A percentile compares a stretch with the other conserved stretches of the same genome.
phyloP scores from a whole-genome alignment of 179 eudicot species.

The Camellia oleifera region DNA sequence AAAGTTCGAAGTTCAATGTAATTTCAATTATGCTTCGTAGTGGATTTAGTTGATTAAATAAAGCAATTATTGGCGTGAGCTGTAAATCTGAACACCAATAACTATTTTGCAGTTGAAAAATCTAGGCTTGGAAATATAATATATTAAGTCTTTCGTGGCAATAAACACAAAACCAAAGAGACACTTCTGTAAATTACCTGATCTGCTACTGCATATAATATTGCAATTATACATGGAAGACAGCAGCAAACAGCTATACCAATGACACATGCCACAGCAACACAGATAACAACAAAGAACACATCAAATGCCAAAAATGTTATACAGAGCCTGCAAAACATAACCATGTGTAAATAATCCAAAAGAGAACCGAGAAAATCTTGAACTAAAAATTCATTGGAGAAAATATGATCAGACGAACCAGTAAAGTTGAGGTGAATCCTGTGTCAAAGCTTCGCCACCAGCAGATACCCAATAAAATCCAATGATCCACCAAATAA shows the following conservation, averaged over 20 bases:
- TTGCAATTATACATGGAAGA: slow-evolving; percentile 90
- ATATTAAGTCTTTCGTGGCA: too few relatives aligned
- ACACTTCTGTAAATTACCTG: slow-evolving; percentile 51
- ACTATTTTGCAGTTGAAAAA: background rate
- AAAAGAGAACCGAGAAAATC: background rate
- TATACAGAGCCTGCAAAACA: slow-evolving; percentile 71
- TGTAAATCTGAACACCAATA: background rate
- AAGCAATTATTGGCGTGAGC: background rate
- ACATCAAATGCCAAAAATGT: slow-evolving; percentile 91
- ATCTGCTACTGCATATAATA: slow-evolving; percentile 90
- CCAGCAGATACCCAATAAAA: slow-evolving; percentile 91
- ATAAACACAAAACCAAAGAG: background rate
- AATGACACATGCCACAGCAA: slow-evolving; percentile 78
- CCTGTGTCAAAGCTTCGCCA: slow-evolving; percentile 49
- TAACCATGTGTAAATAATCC: slow-evolving; percentile 17
- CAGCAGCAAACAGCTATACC: slow-evolving; percentile 96
- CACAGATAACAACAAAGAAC: slow-evolving; percentile 86
- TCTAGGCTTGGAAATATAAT: background rate
- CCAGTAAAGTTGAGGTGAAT: slow-evolving; percentile 87
- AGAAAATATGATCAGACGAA: slow-evolving; percentile 18
- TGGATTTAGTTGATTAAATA: background rate
- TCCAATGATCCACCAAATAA: slow-evolving; percentile 94
- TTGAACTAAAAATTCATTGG: background rate
- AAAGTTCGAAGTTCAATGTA: background rate
- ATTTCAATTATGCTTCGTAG: background rate